Percentiles rank a stretch among this genome's conserved stretches.
These are phyloP conservation scores for Lichtheimia hyalospora DNA, from an alignment of 371 early-diverging fungal genomes.

Conservation along the genomic window DNA sequence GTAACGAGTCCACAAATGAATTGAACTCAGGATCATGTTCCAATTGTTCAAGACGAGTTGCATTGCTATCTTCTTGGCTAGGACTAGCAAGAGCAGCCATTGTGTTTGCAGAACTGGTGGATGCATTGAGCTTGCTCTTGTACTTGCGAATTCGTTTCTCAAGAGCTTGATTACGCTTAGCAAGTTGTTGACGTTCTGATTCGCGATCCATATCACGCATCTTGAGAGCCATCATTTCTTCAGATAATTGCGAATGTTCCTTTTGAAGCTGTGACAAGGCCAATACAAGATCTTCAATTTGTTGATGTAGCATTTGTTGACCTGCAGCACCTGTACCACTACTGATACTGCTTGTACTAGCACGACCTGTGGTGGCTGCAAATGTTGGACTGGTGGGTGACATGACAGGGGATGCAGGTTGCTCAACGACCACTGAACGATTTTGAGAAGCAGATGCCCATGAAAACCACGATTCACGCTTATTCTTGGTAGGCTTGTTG, in stretches of 20 bases:
- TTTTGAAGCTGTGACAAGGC: slow-evolving; percentile 57
- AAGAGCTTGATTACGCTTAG: slow-evolving; percentile 20
- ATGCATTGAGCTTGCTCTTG: slow-evolving; percentile 8
- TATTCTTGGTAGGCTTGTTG: slow-evolving; percentile 12
- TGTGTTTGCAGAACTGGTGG: too few species aligned
- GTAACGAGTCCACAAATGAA: slow-evolving; percentile 34
- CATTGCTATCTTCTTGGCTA: background rate
- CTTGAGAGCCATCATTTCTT: slow-evolving; percentile 46
- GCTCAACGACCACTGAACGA: background rate
- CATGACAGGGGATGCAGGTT: slow-evolving; percentile 18
- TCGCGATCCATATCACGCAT: slow-evolving; percentile 54
- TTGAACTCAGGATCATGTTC: slow-evolving; percentile 35
- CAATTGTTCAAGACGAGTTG: slow-evolving; percentile 11
- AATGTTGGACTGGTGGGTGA: background rate
- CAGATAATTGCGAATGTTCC: slow-evolving; percentile 50
- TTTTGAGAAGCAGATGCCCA: slow-evolving; percentile 13
- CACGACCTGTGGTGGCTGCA: background rate
- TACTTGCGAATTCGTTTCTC: slow-evolving; percentile 26
- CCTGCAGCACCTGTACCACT: background rate
- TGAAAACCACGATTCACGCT: slow-evolving; percentile 22
- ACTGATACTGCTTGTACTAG: slow-evolving; percentile 2
- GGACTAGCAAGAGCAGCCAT: slow-evolving; percentile 3
- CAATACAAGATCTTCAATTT: slow-evolving; percentile 61
- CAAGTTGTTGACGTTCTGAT: slow-evolving; percentile 22
- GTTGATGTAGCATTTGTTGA: slow-evolving; percentile 37